Evolutionary conservation across 169 alveolate genomes (phyloP), one percentile per base, ranked within the genome.

Genomic region (Plasmodium inui): DNA sequence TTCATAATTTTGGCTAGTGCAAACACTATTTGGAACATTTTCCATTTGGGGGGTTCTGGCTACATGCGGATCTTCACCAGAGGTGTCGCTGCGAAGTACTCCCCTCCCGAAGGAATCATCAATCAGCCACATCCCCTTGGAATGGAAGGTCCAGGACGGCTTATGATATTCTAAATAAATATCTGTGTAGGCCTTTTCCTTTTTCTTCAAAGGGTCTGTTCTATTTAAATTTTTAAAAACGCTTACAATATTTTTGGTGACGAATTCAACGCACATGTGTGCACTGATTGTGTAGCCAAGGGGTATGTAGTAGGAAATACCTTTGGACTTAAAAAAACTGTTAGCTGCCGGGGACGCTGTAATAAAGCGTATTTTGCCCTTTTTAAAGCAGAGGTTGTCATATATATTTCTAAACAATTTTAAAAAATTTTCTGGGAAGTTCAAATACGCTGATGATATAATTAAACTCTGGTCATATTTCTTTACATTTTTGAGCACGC

Each of bases 261-360:
- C 70, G 57, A 46, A 89, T 53, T 89, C 91, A 89, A 89, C 72
- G 22, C 94, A 89, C 55, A 37, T 44, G 72, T 89, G 82, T 10
- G 94, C 94, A 61, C 81, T 79, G 53, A 61, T 57, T 19, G 80
- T 50, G 50, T 89, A 89, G 17, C 91, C 89, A 80, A 55, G 74
- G 19, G 94, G 94, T 26, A 79, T 34, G 82, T 80, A 89, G 71
- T 95, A 82, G 70, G 92, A 81, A 53, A 95, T 73, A 0, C 86
- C 95, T 57, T 92, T 86, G 28, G 94, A 92, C 28, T 92, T 82
- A 92, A 88, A 92, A 94, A 95, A 96, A 30, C 96, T 93, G 89
- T 96, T 96, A 30, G 98, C 96, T n/a, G 94, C 78, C 7, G 97
- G 98, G 34, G 96, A 71, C 6, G 98, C 93, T n/a, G 97, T 96